A percentile compares a stretch with the other conserved stretches of the same genome.
Evolutionary conservation across 768 basidiomycete species (phyloP).

Genomic region (Leccinum aurantiacum): DNA sequence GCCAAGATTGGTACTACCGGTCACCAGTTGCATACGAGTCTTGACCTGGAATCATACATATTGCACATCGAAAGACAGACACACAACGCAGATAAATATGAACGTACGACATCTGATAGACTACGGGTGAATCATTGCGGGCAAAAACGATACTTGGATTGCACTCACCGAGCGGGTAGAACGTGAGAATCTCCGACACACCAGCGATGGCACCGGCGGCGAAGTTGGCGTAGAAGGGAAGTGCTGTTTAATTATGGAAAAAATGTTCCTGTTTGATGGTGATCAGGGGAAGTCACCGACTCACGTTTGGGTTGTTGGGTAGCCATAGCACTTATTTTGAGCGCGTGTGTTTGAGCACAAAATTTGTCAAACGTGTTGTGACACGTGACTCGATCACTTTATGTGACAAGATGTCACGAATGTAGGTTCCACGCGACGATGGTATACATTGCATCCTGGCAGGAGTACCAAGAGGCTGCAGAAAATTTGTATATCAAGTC

Average conservation of each 20-base stretch:
- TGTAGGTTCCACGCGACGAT: slow-evolving; percentile 49
- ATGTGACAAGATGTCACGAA: slow-evolving; percentile 21
- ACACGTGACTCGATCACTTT: slow-evolving; percentile 15
- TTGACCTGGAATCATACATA: slow-evolving; percentile 65
- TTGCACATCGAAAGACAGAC: slow-evolving; percentile 3
- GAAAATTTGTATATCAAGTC: slow-evolving; percentile 80
- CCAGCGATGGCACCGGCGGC: slow-evolving; percentile 96
- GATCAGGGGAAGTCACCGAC: not conserved
- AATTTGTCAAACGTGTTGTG: slow-evolving; percentile 1
- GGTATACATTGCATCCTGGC: slow-evolving; percentile 91
- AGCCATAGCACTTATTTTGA: slow-evolving; percentile 17
- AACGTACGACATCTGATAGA: slow-evolving; percentile 77
- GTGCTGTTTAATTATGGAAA: slow-evolving; percentile 44
- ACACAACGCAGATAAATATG: not conserved
- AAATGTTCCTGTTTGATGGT: slow-evolving; percentile 6
- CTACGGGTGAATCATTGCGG: slow-evolving; percentile 9
- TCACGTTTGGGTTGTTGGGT: slow-evolving; percentile 36
- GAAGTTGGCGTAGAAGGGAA: slow-evolving; percentile 88
- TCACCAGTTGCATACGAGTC: slow-evolving; percentile 97
- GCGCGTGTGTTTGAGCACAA: not conserved
- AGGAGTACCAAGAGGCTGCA: slow-evolving; percentile 87
- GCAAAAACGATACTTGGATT: not conserved
- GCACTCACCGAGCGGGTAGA: slow-evolving; percentile 82
- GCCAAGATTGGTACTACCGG: slow-evolving; percentile 71
- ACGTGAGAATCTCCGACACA: slow-evolving; percentile 77